Base-by-base conservation (phyloP, 805 yeast species). In the Yarrowia deformans region DNA sequence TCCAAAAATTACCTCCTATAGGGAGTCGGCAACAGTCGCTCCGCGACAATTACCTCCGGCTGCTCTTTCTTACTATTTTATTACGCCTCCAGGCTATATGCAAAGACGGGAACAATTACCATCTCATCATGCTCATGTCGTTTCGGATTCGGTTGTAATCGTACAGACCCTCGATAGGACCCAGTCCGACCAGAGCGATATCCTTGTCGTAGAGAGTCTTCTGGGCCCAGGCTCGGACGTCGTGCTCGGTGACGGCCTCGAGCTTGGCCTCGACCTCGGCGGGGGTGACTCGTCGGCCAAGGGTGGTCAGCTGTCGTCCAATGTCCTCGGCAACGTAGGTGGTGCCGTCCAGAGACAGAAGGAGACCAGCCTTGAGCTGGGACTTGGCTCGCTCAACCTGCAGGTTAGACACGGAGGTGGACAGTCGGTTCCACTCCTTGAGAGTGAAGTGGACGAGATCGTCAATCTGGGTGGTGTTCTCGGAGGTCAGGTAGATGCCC, bases 261-360 rank as follows among this genome's bases (percentile, higher is more conserved):
- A 95, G 95, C 70, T 89, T 85, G 69, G 84, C 83, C 75, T 89
- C 90, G 13, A 89, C 88, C 72, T 88, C 91, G 76, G 88, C 90
- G 5, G 95, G 93, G 8, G 89, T 80, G 72, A 89, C 81, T 74
- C 92, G 82, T 74, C 81, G 84, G 39, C 99, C 99, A 3, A 98
- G 93, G 67, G 97, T 94, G 54, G 95, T 97, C 69, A 95, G 83
- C 79, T 95, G 99, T 79, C 99, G 88, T 35, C 99, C 99, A 74
- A 95, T 92, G 79, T 95, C 98, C 80, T 95, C 99, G 40, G 98
- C 98, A 63, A 93, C 87, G 8, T 98, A 94, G 8, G 98, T 93
- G 14, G 97, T 88, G 71, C 97, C 97, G 79, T 95, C 99, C 56
- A 95, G 83, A 7, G 97, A 90, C 69, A 95, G 82, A 64, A 95